A percentile compares a stretch with the other conserved stretches of the same genome.
These are phyloP conservation scores for Draba incana DNA, from an alignment of 345 rosid genomes.

Conservation along the genomic window DNA sequence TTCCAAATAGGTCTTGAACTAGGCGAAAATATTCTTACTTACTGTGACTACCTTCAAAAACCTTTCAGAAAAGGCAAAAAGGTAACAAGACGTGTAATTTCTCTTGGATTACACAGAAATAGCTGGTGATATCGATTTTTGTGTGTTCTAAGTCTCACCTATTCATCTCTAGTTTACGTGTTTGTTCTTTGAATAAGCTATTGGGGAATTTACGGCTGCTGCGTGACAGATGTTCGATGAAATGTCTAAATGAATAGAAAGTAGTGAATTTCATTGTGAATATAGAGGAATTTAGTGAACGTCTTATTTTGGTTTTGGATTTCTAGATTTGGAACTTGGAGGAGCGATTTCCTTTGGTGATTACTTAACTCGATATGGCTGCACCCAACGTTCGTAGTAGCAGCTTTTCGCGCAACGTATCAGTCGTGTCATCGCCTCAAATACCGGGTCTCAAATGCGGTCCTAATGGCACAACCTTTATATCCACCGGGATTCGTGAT, in stretches of 20 bases:
- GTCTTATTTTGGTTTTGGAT: background rate
- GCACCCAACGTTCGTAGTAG: slow-evolving; percentile 61
- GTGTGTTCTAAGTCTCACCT: slow-evolving; percentile 4
- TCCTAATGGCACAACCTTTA: slow-evolving; percentile 74
- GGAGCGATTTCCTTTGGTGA: slow-evolving; percentile 5
- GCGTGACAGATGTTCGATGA: slow-evolving; percentile 42
- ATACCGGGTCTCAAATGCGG: slow-evolving; percentile 78
- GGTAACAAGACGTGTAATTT: slow-evolving; percentile 14
- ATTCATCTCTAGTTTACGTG: background rate
- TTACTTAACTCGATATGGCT: slow-evolving; percentile 53
- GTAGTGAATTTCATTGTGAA: background rate
- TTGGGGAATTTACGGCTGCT: background rate
- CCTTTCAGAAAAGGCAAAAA: background rate
- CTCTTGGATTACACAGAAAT: background rate
- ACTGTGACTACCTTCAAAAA: slow-evolving; percentile 8
- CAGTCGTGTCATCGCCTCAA: slow-evolving; percentile 47
- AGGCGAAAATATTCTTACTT: slow-evolving; percentile 8
- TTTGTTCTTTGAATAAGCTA: background rate
- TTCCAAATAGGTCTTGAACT: background rate
- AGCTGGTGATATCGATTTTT: background rate
- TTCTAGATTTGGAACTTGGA: slow-evolving; percentile 25
- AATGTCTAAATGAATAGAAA: slow-evolving; percentile 32
- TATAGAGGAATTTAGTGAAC: background rate
- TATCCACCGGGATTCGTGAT: slow-evolving; percentile 83
- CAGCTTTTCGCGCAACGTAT: slow-evolving; percentile 80